phyloP scores from a whole-genome alignment of 2,329 filamentous ascomycete species.

The Chalaropsis ovoidea region DNA sequence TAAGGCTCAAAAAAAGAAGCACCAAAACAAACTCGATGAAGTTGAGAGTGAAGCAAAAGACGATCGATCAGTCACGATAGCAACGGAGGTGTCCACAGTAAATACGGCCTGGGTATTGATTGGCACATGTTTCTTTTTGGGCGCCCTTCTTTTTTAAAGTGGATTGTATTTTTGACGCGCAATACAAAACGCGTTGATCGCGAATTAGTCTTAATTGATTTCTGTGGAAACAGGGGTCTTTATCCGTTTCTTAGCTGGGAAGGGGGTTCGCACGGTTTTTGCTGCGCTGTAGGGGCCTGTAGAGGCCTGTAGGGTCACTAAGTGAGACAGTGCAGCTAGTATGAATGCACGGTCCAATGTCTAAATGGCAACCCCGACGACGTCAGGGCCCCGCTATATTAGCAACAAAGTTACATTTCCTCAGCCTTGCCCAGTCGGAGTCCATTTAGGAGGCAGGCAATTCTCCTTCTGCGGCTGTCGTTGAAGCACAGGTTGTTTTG shows the following conservation, averaged over 20 bases:
- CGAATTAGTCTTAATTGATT: background rate
- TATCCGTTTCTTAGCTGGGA: too few species aligned
- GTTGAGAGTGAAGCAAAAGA: background rate
- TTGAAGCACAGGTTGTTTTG: background rate
- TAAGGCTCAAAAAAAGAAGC: background rate
- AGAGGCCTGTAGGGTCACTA: background rate
- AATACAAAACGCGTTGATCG: background rate
- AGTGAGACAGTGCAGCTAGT: background rate
- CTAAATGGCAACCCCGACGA: slow-evolving; percentile 4
- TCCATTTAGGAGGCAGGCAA: background rate
- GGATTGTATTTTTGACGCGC: background rate
- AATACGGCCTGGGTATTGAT: background rate
- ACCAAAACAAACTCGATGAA: background rate
- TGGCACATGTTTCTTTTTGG: background rate
- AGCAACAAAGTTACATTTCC: background rate
- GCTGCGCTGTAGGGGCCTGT: background rate
- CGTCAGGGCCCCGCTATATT: slow-evolving; percentile 6
- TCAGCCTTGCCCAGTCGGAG: slow-evolving; percentile 8
- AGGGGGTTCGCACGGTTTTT: background rate
- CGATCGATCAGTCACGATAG: background rate
- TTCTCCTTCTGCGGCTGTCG: background rate
- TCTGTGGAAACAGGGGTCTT: too few species aligned
- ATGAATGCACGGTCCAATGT: background rate
- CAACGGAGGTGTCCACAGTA: slow-evolving; percentile 3
- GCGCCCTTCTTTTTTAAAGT: too few species aligned